Percentiles rank a stretch among this genome's conserved stretches.
phyloP scores from a whole-genome alignment of 768 basidiomycete species.

The Stropharia rugosoannulata region DNA sequence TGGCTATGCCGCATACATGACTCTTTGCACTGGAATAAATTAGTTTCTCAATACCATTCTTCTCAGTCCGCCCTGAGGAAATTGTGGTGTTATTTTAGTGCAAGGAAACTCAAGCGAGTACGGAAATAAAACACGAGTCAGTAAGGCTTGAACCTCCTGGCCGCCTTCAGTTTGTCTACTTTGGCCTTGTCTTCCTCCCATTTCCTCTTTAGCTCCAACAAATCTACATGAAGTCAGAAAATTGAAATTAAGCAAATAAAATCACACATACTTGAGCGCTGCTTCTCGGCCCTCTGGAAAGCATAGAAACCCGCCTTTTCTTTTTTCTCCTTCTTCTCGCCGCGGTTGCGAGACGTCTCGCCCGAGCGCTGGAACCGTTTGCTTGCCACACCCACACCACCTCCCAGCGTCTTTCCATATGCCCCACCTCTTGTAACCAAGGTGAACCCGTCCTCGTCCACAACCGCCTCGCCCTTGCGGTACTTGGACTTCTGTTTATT shows the following conservation, averaged over 20 bases:
- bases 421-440: constrained; percentile 91
- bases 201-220: constrained; percentile 71
- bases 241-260: neutral
- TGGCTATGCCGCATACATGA: neutral
- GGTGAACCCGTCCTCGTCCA: constrained; percentile 95
- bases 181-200: constrained; percentile 91
- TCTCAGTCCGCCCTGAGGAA: neutral
- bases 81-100: neutral
- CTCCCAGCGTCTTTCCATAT: constrained; percentile 86
- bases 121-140: constrained; percentile 23
- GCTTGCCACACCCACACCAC: constrained; percentile 64
- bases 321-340: constrained; percentile 57
- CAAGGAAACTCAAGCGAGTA: neutral
- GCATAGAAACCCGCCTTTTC: constrained; percentile 83
- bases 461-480: constrained; percentile 81
- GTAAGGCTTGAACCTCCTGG: constrained; percentile 86
- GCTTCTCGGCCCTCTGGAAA: constrained; percentile 90
- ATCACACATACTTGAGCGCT: constrained; percentile 64
- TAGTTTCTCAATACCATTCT: too few relatives aligned
- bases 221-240: constrained; percentile 40
- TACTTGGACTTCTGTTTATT: constrained; percentile 63
- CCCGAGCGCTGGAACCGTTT: constrained; percentile 67
- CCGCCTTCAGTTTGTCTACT: constrained; percentile 76
- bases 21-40: too few relatives aligned
- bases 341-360: constrained; percentile 42